Base-by-base conservation (phyloP, 768 basidiomycete genomes). In the Kwoniella dejecticola region DNA sequence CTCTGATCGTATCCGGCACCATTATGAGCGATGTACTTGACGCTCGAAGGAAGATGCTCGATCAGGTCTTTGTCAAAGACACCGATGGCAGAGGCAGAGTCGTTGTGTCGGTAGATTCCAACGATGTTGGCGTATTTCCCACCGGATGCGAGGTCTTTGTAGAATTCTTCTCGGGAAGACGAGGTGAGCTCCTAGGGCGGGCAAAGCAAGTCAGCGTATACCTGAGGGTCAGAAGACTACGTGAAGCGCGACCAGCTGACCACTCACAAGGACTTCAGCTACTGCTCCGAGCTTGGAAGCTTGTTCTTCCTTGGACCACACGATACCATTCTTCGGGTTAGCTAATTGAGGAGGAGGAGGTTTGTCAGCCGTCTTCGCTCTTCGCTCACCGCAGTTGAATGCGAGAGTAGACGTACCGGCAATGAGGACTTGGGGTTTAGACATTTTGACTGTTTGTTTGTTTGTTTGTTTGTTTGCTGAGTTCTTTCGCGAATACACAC, bases 271-370 rank as follows among this genome's bases (percentile, higher is more conserved):
- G 29, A 93, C 82, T 52, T 91, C 87, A 30, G 90, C 86, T 58
- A 89, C 83, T 54, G 83, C 81, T 0, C 83, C 83, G 36, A 92
- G 84, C 61, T 90, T 81, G 36, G 83, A 79, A 57, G 86, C 80
- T 54, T 86, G 82, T 59, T 93, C 89, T 24, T 89, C 83, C 62
- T 89, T 85, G 0, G 91, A 89, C 90, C 90, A 93, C 29, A 87
- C 83, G 58, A 92, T 84, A 62, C 85, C 79, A 36, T 69, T 68
- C 41, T 63, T 62, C 23, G 72, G 66, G 71, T 76, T 69, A 36
- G 69, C 74, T 75, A 42, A n/a, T 10, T 4, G n/a, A 8, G 2
- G 8, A 24, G 12, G 24, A 38, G n/a, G 1, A 3, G 19, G 31
- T 17, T 23, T 4, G 17, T 31, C 27, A 31, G 50, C 36, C n/a